Conservation (phyloP, 164 flowering plant genomes). For the Stephania yunnanensis region DNA sequence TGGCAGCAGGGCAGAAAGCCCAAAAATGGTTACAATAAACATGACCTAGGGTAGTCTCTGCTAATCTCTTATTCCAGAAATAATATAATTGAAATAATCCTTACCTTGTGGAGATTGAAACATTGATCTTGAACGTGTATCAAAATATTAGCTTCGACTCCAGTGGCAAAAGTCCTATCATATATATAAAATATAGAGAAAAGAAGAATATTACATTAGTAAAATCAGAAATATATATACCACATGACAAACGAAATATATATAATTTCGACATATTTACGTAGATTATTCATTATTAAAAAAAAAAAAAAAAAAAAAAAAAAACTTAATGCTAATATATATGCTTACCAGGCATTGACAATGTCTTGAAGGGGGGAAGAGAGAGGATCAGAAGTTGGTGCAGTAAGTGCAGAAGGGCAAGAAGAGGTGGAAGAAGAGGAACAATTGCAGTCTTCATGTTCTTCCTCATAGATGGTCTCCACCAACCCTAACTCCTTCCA, state of each 20-base stretch:
- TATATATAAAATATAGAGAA: background rate
- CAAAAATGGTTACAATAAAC: too few relatives aligned
- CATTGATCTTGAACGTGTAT: conserved; percentile 44
- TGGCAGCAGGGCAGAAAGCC: too few relatives aligned
- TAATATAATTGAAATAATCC: background rate
- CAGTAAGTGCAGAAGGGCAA: conserved; percentile 23
- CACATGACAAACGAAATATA: background rate
- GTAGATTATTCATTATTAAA: background rate
- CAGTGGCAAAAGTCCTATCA: conserved; percentile 38
- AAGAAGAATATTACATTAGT: background rate
- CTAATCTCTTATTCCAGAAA: too few relatives aligned
- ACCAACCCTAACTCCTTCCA: conserved; percentile 55
- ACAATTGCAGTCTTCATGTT: conserved; percentile 23
- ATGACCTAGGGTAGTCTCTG: too few relatives aligned
- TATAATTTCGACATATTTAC: too few relatives aligned
- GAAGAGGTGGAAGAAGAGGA: conserved; percentile 20
- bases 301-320: background rate
- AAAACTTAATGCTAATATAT: background rate
- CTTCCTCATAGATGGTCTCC: conserved; percentile 74
- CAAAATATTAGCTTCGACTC: conserved; percentile 36
- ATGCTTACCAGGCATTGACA: conserved; percentile 40
- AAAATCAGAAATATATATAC: background rate
- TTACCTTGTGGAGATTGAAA: conserved; percentile 69
- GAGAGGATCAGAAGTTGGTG: conserved; percentile 15
- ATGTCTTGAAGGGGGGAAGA: conserved; percentile 32